Conservation (phyloP, 495 filamentous ascomycete species). For the Lepidopterella palustris region DNA sequence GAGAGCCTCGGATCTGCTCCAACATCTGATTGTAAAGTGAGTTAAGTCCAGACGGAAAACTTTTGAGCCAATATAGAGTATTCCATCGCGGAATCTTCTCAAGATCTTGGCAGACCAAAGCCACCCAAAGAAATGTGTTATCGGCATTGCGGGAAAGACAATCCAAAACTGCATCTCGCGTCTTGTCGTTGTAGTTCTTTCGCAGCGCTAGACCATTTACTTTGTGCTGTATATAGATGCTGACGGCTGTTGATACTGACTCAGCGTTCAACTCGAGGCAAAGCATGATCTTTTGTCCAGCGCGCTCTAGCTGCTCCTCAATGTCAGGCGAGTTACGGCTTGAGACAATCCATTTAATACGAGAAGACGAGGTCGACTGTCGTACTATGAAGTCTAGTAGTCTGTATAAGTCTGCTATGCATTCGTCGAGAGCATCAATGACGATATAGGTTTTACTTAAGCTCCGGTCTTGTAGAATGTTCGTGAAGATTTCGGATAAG, state of each 20-base stretch:
- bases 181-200: conserved; percentile 9
- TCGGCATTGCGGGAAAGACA: conserved; percentile 23
- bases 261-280: conserved; percentile 33
- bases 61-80: background rate
- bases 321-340: conserved; percentile 36
- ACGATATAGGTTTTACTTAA: conserved; percentile 31
- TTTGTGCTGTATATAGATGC: conserved; percentile 35
- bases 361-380: conserved; percentile 6
- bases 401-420: background rate
- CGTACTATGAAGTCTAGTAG: conserved; percentile 20
- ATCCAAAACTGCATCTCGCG: background rate
- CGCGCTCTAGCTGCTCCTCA: conserved; percentile 26
- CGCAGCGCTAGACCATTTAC: conserved; percentile 15
- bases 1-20: conserved; percentile 22
- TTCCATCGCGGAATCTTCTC: background rate
- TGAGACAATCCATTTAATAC: conserved; percentile 37
- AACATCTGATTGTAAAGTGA: conserved; percentile 33
- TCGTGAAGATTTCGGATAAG: conserved; percentile 28
- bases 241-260: conserved; percentile 2
- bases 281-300: conserved; percentile 17
- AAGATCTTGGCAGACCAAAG: conserved; percentile 22
- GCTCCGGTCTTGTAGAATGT: conserved; percentile 32
- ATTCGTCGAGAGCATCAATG: background rate
- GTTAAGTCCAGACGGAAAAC: conserved; percentile 29
- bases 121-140: conserved; percentile 32